phyloP scores from a whole-genome alignment of 345 rosid species.

The Dimocarpus longan region DNA sequence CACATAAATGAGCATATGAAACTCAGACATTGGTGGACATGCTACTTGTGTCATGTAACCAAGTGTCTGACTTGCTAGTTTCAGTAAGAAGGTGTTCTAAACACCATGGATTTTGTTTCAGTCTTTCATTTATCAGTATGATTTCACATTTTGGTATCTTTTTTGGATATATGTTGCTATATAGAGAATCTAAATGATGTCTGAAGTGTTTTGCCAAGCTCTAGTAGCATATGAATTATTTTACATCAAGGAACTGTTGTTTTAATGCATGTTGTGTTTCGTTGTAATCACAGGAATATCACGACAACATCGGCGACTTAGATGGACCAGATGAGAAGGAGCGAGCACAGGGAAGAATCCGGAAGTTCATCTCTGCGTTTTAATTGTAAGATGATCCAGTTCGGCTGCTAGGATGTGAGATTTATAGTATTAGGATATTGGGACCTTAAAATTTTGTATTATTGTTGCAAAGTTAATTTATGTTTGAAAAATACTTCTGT shows the following conservation, averaged over 20 bases:
- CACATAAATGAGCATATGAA: background rate
- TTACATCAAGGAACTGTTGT: too few relatives aligned
- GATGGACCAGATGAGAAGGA: slow-evolving; percentile 97
- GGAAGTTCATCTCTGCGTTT: slow-evolving; percentile 71
- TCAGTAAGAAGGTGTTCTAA: background rate
- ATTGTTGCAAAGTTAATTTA: background rate
- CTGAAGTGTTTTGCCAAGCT: too few relatives aligned
- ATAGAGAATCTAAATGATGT: too few relatives aligned
- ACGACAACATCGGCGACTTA: slow-evolving; percentile 89
- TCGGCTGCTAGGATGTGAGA: background rate
- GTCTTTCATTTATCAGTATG: background rate
- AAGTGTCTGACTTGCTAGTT: background rate
- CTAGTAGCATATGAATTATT: too few relatives aligned
- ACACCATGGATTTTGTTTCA: background rate
- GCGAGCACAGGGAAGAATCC: slow-evolving; percentile 70
- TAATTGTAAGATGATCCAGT: slow-evolving; percentile 26
- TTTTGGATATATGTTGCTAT: background rate
- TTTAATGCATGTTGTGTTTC: background rate
- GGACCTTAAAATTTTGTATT: background rate
- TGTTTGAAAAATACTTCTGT: background rate
- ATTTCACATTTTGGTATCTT: background rate
- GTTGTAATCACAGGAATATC: slow-evolving; percentile 65
- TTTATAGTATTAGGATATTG: background rate
- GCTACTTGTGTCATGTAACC: background rate
- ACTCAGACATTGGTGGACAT: background rate